These are phyloP conservation scores for Lomentospora prolificans DNA, from an alignment of 2,329 filamentous ascomycete species.

Conservation along the genomic window DNA sequence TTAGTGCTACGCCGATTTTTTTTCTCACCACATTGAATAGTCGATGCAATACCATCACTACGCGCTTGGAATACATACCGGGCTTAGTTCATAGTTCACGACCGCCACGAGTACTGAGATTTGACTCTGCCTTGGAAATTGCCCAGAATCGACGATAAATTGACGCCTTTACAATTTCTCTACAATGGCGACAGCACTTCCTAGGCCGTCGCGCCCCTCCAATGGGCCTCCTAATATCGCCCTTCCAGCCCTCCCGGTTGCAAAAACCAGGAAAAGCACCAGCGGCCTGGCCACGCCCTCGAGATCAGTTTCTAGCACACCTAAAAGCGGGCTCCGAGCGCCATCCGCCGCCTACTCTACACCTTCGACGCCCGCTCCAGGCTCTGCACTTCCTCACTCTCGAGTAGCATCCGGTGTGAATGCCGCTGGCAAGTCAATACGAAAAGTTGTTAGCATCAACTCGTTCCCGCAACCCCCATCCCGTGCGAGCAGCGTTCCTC, in stretches of 20 bases:
- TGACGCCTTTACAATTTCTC: too few species aligned
- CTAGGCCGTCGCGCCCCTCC: constrained; percentile 56
- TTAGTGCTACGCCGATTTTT: too few species aligned
- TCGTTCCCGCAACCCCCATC: constrained; percentile 82
- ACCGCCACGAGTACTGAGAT: not conserved
- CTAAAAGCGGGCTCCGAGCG: constrained; percentile 48
- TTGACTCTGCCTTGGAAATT: too few species aligned
- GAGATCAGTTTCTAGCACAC: constrained; percentile 35
- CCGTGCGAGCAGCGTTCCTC: constrained; percentile 50
- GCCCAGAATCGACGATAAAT: too few species aligned
- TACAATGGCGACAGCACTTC: constrained; percentile 55
- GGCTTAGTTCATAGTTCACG: not conserved
- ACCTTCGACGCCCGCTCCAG: constrained; percentile 42
- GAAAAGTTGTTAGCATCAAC: constrained; percentile 88
- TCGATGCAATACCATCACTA: not conserved
- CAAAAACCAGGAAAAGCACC: constrained; percentile 62
- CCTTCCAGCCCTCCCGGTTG: constrained; percentile 63
- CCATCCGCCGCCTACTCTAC: constrained; percentile 46
- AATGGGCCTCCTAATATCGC: constrained; percentile 62
- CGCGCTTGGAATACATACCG: not conserved
- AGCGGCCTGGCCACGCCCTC: constrained; percentile 32
- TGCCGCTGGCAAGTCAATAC: constrained; percentile 56
- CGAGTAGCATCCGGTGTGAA: constrained; percentile 47
- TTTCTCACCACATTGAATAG: not conserved
- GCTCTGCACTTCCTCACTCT: constrained; percentile 44